These are phyloP conservation scores for Rhizopus delemar DNA, from an alignment of 371 early-diverging fungal genomes.

Conservation along the genomic window DNA sequence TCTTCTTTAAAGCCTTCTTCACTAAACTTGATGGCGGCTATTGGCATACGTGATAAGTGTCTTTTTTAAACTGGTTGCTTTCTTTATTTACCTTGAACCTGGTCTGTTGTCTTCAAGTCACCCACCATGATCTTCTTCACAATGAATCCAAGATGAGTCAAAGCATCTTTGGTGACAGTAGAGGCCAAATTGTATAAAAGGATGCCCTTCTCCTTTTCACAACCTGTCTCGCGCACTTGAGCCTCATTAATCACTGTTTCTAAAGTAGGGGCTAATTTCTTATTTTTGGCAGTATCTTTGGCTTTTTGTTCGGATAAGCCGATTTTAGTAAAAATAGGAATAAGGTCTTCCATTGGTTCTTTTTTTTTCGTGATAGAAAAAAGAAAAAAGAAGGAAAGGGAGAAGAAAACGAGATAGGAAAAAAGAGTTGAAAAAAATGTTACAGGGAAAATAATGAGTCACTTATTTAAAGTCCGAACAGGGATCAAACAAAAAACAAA, in stretches of 20 bases:
- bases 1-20: conserved; percentile 64
- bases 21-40: conserved; percentile 89
- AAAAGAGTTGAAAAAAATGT: conserved; percentile 3
- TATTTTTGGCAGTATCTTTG: conserved; percentile 92
- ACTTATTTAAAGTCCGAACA: neutral
- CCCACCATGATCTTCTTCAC: conserved; percentile 73
- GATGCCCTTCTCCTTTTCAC: conserved; percentile 72
- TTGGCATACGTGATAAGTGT: neutral
- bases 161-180: conserved; percentile 77
- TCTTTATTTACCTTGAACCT: conserved; percentile 74
- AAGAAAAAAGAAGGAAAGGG: conserved; percentile 14
- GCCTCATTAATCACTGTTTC: conserved; percentile 66
- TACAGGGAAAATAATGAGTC: neutral
- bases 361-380: neutral
- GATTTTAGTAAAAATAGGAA: conserved; percentile 76
- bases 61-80: neutral
- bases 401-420: conserved; percentile 9
- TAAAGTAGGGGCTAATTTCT: conserved; percentile 85
- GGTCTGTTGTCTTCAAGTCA: conserved; percentile 79
- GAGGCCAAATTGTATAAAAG: conserved; percentile 87
- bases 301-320: conserved; percentile 91
- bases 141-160: conserved; percentile 73
- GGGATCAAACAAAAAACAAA: too few species aligned
- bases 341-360: conserved; percentile 52
- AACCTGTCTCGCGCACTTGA: conserved; percentile 59